phyloP scores from a whole-genome alignment of 176 grass and related monocot species.

The Oropetium thomaeum region DNA sequence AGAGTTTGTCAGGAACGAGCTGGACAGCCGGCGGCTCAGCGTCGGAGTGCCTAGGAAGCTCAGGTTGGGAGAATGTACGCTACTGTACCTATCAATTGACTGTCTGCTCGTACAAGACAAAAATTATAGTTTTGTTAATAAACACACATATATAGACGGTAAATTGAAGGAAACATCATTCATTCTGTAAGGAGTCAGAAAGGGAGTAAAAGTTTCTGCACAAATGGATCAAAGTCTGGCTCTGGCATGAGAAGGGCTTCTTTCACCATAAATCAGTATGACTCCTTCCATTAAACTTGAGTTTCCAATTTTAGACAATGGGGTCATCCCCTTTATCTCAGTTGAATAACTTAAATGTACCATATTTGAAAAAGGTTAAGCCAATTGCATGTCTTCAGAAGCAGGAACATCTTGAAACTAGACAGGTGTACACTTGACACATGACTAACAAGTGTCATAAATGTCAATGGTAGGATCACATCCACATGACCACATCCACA shows the following conservation, averaged over 20 bases:
- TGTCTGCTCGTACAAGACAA: conserved; percentile 46
- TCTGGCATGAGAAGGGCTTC: neutral
- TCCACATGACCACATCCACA: no score
- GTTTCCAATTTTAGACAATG: no score
- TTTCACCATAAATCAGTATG: neutral
- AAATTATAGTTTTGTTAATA: neutral
- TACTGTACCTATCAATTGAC: conserved; percentile 79
- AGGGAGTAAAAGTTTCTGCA: neutral
- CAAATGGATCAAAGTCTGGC: neutral
- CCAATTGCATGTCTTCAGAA: no score
- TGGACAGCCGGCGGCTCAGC: conserved; percentile 71
- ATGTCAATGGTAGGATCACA: no score
- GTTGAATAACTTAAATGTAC: no score
- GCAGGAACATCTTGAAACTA: no score
- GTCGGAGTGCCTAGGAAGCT: conserved; percentile 73
- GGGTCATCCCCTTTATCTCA: no score
- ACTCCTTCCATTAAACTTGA: neutral
- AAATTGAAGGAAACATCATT: neutral
- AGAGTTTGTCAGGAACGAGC: conserved; percentile 66
- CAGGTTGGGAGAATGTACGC: conserved; percentile 61
- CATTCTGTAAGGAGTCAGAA: neutral
- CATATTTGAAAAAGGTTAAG: no score
- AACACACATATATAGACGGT: neutral
- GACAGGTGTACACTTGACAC: no score
- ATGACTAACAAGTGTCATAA: no score